phyloP scores from a whole-genome alignment of 2,329 filamentous ascomycete species.

The Leptoxyphium fumago region DNA sequence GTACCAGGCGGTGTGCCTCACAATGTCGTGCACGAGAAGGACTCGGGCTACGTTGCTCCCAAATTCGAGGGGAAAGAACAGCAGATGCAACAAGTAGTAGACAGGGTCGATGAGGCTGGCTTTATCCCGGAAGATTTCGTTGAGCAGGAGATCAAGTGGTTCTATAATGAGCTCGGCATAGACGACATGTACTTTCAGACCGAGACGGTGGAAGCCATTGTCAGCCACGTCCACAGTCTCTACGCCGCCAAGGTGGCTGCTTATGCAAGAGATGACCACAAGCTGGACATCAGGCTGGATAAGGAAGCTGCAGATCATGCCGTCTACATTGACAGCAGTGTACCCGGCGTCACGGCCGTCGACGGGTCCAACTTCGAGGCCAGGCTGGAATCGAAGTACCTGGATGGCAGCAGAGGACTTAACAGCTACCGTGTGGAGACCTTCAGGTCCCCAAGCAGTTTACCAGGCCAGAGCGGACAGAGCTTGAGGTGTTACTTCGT shows the following conservation, averaged over 20 bases:
- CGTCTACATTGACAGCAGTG: slow-evolving; percentile 96
- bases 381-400: slow-evolving; percentile 86
- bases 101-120: slow-evolving; percentile 58
- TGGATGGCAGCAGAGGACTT: slow-evolving; percentile 58
- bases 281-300: slow-evolving; percentile 83
- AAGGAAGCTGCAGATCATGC: slow-evolving; percentile 92
- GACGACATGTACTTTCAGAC: slow-evolving; percentile 98
- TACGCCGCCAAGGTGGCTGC: slow-evolving; percentile 96
- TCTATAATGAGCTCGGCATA: slow-evolving; percentile 94
- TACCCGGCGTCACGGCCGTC: slow-evolving; percentile 63
- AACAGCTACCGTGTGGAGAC: slow-evolving; percentile 89
- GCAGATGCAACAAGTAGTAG: slow-evolving; percentile 85
- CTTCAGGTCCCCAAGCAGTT: slow-evolving; percentile 75
- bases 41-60: slow-evolving; percentile 85
- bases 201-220: slow-evolving; percentile 71
- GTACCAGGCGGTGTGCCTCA: slow-evolving; percentile 46
- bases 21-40: slow-evolving; percentile 64
- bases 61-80: slow-evolving; percentile 84
- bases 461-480: slow-evolving; percentile 61
- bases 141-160: slow-evolving; percentile 81
- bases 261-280: slow-evolving; percentile 82
- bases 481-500: slow-evolving; percentile 96
- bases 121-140: slow-evolving; percentile 79
- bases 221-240: slow-evolving; percentile 86
- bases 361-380: slow-evolving; percentile 84